Conservation (phyloP, 2,329 filamentous ascomycete genomes). For the Aspergillus brasiliensis region DNA sequence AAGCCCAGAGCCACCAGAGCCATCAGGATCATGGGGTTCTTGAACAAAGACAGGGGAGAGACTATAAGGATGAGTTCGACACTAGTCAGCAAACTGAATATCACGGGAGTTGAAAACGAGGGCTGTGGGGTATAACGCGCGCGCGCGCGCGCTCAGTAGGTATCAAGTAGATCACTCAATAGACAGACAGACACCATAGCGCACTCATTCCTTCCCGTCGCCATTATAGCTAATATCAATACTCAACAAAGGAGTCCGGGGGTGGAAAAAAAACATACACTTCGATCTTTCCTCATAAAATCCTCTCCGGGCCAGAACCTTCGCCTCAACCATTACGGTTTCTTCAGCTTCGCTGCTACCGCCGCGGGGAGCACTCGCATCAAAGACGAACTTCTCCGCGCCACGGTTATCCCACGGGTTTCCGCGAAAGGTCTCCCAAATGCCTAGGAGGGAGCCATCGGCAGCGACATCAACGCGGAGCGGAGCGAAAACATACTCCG, state of each 20-base stretch:
- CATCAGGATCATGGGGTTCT: conserved; percentile 96
- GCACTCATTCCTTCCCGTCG: not conserved
- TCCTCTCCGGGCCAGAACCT: conserved; percentile 64
- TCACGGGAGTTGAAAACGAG: too few species aligned
- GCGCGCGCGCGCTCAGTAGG: too few species aligned
- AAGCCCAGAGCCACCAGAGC: conserved; percentile 78
- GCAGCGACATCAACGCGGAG: conserved; percentile 69
- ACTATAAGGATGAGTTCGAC: conserved; percentile 51
- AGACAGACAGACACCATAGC: conserved; percentile 1
- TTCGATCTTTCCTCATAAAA: conserved; percentile 76
- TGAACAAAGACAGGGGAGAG: conserved; percentile 77
- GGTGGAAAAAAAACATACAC: conserved; percentile 61
- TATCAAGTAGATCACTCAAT: not conserved
- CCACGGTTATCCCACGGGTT: conserved; percentile 91
- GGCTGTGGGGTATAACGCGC: too few species aligned
- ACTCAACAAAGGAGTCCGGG: not conserved
- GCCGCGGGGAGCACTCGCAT: conserved; percentile 21
- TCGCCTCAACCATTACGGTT: conserved; percentile 61
- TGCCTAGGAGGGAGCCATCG: conserved; percentile 56
- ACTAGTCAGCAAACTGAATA: too few species aligned
- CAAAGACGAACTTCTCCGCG: conserved; percentile 46
- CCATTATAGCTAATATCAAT: conserved; percentile 4
- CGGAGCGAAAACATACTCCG: conserved; percentile 74
- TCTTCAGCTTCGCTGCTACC: conserved; percentile 13
- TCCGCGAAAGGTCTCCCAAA: conserved; percentile 84